Evolutionary conservation across 768 basidiomycete species (phyloP).

Genomic region (Pisolithus microcarpus): DNA sequence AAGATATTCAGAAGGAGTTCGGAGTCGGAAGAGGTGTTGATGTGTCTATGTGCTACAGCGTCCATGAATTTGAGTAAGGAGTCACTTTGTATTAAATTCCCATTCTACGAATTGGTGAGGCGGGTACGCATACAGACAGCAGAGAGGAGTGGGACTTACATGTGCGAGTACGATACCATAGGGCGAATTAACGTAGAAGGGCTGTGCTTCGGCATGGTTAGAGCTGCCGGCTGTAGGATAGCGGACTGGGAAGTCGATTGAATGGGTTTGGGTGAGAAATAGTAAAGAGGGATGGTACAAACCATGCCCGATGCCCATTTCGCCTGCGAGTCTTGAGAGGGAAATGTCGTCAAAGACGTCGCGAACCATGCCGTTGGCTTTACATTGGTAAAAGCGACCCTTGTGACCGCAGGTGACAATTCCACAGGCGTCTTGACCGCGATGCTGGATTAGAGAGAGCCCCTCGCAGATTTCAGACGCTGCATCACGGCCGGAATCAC

Average conservation of each 20-base stretch:
- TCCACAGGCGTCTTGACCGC: conserved; percentile 97
- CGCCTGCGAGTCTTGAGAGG: conserved; percentile 72
- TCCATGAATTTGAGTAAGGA: conserved; percentile 91
- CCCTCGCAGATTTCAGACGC: conserved; percentile 91
- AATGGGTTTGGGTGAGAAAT: conserved; percentile 6
- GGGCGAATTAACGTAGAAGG: conserved; percentile 99
- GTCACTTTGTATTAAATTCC: conserved; percentile 91
- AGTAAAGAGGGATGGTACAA: conserved; percentile 14
- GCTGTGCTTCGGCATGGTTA: conserved; percentile 94
- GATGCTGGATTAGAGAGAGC: conserved; percentile 90
- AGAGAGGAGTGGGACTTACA: conserved; percentile 41
- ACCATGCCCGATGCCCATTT: conserved; percentile 99
- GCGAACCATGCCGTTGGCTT: conserved; percentile 98
- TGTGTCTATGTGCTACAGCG: conserved; percentile 92
- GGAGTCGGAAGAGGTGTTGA: conserved; percentile 98
- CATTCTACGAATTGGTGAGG: conserved; percentile 58
- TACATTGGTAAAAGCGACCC: conserved; percentile 95
- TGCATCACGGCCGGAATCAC: conserved; percentile 66
- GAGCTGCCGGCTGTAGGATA: conserved; percentile 98
- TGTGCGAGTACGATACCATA: conserved; percentile 98
- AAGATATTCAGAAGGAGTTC: conserved; percentile 96
- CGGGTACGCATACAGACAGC: neutral
- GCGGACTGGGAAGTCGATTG: conserved; percentile 52
- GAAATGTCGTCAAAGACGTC: conserved; percentile 87
- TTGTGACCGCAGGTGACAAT: conserved; percentile 94